phyloP scores from a whole-genome alignment of 352 stramenopile genomes.

The Globisporangium yorkense region DNA sequence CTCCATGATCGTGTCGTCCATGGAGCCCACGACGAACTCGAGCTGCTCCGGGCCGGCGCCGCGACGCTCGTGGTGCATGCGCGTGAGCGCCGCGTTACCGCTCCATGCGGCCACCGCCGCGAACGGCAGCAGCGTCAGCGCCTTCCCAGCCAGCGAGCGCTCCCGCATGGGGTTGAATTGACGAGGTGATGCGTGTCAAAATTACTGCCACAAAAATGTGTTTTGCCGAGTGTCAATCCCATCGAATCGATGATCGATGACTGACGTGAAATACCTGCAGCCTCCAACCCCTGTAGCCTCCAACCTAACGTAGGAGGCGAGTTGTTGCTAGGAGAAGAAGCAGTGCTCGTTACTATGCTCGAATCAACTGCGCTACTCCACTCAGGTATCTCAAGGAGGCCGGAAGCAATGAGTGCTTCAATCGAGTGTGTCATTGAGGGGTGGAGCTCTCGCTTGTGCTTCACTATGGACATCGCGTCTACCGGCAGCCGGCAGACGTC shows the following conservation, averaged over 20 bases:
- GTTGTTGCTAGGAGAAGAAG: too few species aligned
- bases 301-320: too few species aligned
- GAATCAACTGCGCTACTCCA: too few species aligned
- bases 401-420: neutral
- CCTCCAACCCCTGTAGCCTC: too few species aligned
- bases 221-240: too few species aligned
- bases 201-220: neutral
- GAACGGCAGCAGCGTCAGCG: conserved; percentile 56
- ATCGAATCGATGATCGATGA: too few species aligned
- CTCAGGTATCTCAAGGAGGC: too few species aligned
- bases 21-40: conserved; percentile 71
- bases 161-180: conserved; percentile 4
- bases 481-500: conserved; percentile 32
- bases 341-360: too few species aligned
- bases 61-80: conserved; percentile 35
- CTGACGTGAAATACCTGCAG: too few species aligned
- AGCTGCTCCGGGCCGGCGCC: conserved; percentile 26
- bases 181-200: neutral
- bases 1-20: conserved; percentile 86
- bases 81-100: conserved; percentile 50
- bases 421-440: neutral
- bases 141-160: conserved; percentile 27
- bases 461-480: neutral
- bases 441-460: neutral
- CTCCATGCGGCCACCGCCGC: conserved; percentile 58